Evolutionary conservation across 805 yeast genomes (phyloP), one percentile per base, ranked within the genome.

Genomic region (Metschnikowia cerradonensis): DNA sequence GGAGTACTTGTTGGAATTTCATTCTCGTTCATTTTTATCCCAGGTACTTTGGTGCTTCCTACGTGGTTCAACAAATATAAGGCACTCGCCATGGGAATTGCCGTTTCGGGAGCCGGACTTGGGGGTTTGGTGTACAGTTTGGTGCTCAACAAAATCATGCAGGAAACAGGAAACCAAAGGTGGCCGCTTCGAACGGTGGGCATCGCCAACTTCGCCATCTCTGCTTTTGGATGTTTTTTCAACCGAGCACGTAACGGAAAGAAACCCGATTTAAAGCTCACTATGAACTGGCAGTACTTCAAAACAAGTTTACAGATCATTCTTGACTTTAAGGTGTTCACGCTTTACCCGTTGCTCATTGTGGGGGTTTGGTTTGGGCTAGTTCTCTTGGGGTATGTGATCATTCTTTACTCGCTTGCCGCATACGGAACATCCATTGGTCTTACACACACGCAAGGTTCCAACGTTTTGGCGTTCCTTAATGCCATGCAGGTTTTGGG

Each of bases 21-120:
- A 6, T 71, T 76, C 47, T 80, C 88, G 0, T 60, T 81, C 10
- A 70, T 82, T 20, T 79, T 80, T 49, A 74, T 82, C 3, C 86
- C 92, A 0, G 83, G 81, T 8, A 69, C 82, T 13, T 75, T 82
- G 2, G 67, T 84, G 22, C 60, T 86, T 20, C 90, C 90, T 0
- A 87, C 82, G 45, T 86, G 88, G 86, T 87, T 87, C 60, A 64
- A 80, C 41, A 84, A 80, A 58, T 81, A 70, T 52, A 73, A 90
- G 58, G 84, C 83, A 1, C 62, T 77, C 19, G 81, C 82, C 2
- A 65, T 75, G 66, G 85, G 83, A 2, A 67, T 80, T 14, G 66
- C 70, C 6, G 75, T 72, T 15, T 55, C 76, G 2, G 84, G 84
- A 1, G 68, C 81, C 3, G 79, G 81, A 20, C 50, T 77, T 2